These are phyloP conservation scores for Aspergillus niger DNA, from an alignment of 2,329 filamentous ascomycete genomes.

Conservation along the genomic window DNA sequence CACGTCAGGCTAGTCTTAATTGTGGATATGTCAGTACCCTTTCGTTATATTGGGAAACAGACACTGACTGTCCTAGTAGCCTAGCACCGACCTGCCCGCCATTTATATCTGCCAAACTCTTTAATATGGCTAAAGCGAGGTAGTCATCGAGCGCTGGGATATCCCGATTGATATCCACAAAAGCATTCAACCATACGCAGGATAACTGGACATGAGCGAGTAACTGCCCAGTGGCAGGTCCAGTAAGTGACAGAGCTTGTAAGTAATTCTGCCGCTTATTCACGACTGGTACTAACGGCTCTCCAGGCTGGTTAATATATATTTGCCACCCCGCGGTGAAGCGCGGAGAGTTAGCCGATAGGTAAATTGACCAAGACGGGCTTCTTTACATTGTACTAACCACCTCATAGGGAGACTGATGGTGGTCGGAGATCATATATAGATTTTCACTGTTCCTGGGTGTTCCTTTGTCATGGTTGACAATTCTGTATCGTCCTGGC, in stretches of 20 bases:
- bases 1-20: not conserved
- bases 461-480: not conserved
- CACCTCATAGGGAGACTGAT: not conserved
- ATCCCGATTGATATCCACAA: too few relatives aligned
- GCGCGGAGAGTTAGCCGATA: not conserved
- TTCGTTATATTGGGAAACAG: not conserved
- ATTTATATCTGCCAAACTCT: too few relatives aligned
- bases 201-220: not conserved
- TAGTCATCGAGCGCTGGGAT: too few relatives aligned
- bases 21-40: not conserved
- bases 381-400: not conserved
- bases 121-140: too few relatives aligned
- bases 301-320: conserved; percentile 17
- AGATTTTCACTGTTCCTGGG: not conserved
- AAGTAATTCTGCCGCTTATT: not conserved
- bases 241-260: conserved; percentile 12
- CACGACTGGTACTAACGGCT: not conserved
- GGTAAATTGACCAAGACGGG: not conserved
- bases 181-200: not conserved
- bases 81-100: not conserved
- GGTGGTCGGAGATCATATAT: not conserved
- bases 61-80: not conserved
- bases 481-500: conserved; percentile 12
- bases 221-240: conserved; percentile 7
- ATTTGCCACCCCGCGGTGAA: conserved; percentile 12